A percentile compares a stretch with the other conserved stretches of the same genome.
phyloP scores from a whole-genome alignment of 176 grass and related monocot species.

The Zea mays region Zm-B73-REFERENCE-NAM-5.0 NC_050096.1:5156501-5157000 shows the following conservation, averaged over 20 bases:
- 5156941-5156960: neutral
- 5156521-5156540: neutral
- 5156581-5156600: constrained; percentile 26
- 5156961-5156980: neutral
- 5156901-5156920: constrained; percentile 19
- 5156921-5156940: constrained; percentile 44
- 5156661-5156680: neutral
- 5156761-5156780: neutral
- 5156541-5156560: neutral
- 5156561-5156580: constrained; percentile 6
- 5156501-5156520: constrained; percentile 7
- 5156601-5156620: constrained; percentile 34
- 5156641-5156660: neutral
- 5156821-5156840: neutral
- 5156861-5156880: too few species aligned
- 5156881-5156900: constrained; percentile 6
- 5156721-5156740: neutral
- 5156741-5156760: neutral
- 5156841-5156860: too few species aligned
- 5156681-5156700: neutral
- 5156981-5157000: neutral
- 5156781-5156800: neutral
- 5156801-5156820: too few species aligned
- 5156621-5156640: neutral
- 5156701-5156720: too few species aligned